Base-by-base conservation (phyloP, 2,329 filamentous ascomycete species). In the Xylariomycetidae sp. region DNA sequence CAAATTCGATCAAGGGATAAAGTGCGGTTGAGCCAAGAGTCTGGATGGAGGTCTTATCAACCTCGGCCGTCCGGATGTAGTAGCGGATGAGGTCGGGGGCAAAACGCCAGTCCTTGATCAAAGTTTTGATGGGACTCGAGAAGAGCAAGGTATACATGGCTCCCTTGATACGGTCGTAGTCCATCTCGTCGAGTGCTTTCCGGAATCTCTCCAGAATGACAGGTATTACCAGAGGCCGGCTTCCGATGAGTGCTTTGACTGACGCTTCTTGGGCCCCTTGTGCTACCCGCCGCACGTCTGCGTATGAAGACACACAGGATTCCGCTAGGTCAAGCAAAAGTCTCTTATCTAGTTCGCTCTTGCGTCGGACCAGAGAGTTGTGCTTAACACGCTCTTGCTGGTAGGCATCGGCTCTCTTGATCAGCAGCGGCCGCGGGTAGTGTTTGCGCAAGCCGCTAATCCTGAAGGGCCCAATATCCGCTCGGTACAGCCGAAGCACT, bases 41-140 rank as follows among this genome's bases (percentile, higher is more conserved):
- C 58, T 98, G 92, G 25, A 98, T 90, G 1, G 90, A 95, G 4
- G 87, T 79, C 57, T 95, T 95, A 60, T 98, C 92, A 12, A 93
- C 88, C 22, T 81, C 81, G 13, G 85, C 89, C 3, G 92, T 87
- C 49, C 85, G 78, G 43, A 98, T 92, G 61, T 94, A 98, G 7
- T 92, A 70, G 33, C 82, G 80, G 65, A 98, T 85, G 30, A 95
- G 67, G n/a, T 82, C 76, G 1, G 93, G 92, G 0, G 92, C 87
- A 58, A 89, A 95, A 24, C 89, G 82, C 93, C 93, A 98, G 57
- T 98, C 89, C 34, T 85, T 82, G 29, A 87, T 77, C 28, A 94
- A 75, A 0, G 90, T 93, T 62, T 89, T 93, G 5, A 88, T 74
- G 22, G 98, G 66, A 40, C 85, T 93, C 9, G 90, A 89, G 49